These are phyloP conservation scores for Kwoniella europaea DNA, from an alignment of 768 basidiomycete genomes.

Conservation along the genomic window DNA sequence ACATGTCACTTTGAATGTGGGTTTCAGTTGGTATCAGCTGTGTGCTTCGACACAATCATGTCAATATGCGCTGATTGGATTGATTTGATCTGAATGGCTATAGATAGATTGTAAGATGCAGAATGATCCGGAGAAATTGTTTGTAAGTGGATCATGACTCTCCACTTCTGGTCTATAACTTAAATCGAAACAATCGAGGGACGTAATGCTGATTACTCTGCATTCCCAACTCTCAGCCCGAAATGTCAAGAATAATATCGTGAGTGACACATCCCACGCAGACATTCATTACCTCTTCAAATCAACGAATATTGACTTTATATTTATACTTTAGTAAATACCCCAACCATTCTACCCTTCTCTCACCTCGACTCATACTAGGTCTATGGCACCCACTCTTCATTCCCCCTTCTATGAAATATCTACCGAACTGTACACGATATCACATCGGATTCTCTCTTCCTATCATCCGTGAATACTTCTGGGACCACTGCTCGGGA, in stretches of 20 bases:
- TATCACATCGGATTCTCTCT: slow-evolving; percentile 58
- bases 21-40: slow-evolving; percentile 4
- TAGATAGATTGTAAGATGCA: slow-evolving; percentile 60
- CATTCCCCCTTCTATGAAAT: slow-evolving; percentile 49
- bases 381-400: slow-evolving; percentile 60
- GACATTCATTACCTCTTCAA: background rate
- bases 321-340: slow-evolving; percentile 21
- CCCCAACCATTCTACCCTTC: slow-evolving; percentile 39
- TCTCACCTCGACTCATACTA: slow-evolving; percentile 56
- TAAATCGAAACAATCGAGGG: background rate
- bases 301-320: background rate
- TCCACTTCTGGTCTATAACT: too few species aligned
- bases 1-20: slow-evolving; percentile 57
- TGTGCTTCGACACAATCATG: too few species aligned
- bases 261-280: slow-evolving; percentile 10
- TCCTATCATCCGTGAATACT: slow-evolving; percentile 52
- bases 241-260: slow-evolving; percentile 56
- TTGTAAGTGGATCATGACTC: slow-evolving; percentile 35
- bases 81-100: background rate
- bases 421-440: slow-evolving; percentile 53
- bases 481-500: slow-evolving; percentile 56
- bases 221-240: slow-evolving; percentile 41
- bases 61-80: too few species aligned
- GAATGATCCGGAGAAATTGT: slow-evolving; percentile 54
- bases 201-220: background rate